These are phyloP conservation scores for Cryptosporidium parvum DNA, from an alignment of 169 alveolate species.

Conservation along the genomic window DNA sequence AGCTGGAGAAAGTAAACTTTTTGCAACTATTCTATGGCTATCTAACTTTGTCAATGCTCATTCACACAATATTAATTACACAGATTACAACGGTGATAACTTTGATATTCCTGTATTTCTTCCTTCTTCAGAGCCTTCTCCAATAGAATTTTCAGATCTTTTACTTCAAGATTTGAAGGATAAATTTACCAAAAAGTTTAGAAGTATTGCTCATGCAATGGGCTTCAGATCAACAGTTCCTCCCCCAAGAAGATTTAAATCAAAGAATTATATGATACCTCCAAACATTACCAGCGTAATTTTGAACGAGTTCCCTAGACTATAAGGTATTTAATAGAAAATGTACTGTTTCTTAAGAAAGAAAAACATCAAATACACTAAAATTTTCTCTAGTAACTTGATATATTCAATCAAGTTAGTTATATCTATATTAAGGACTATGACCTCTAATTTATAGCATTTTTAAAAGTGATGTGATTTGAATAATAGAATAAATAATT, in stretches of 20 bases:
- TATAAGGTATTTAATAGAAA: not conserved
- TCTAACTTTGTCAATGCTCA: conserved; percentile 47
- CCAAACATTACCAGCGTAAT: conserved; percentile 34
- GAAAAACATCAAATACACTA: not conserved
- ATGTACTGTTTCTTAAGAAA: not conserved
- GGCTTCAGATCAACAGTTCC: conserved; percentile 49
- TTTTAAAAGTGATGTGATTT: too few species aligned
- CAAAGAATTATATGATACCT: conserved; percentile 38
- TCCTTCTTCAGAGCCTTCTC: conserved; percentile 42
- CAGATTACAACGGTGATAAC: not conserved
- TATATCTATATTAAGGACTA: not conserved
- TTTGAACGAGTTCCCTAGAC: conserved; percentile 5
- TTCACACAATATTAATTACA: conserved; percentile 14
- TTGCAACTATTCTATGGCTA: conserved; percentile 36
- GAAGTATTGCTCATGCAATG: conserved; percentile 15
- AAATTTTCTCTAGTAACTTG: not conserved
- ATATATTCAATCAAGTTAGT: not conserved
- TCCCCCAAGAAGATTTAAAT: conserved; percentile 4
- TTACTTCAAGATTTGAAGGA: conserved; percentile 35
- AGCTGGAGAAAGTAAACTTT: conserved; percentile 55
- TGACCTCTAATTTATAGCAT: too few species aligned
- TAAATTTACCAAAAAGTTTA: conserved; percentile 42
- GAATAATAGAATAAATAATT: too few species aligned
- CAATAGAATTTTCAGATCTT: conserved; percentile 40
- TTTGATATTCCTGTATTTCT: conserved; percentile 28